A percentile compares a stretch with the other conserved stretches of the same genome.
Evolutionary conservation across 768 basidiomycete genomes (phyloP).

Genomic region (Amanita exitialis): DNA sequence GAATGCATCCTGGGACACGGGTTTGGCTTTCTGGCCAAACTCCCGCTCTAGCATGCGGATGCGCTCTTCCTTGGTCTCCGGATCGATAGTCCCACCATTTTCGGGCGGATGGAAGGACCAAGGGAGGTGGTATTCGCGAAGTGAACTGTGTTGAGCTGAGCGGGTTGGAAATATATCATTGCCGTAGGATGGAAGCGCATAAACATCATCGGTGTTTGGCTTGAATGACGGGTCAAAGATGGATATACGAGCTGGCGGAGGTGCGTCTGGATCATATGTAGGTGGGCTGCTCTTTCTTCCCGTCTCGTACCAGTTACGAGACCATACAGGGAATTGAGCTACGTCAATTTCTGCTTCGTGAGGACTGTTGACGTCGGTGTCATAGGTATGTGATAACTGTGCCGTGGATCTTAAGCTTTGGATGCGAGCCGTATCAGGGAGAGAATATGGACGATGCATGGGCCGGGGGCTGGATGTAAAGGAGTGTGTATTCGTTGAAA

Average conservation of each 20-base stretch:
- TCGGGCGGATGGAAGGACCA: conserved; percentile 43
- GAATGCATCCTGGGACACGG: conserved; percentile 17
- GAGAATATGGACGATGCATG: conserved; percentile 33
- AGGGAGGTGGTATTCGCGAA: conserved; percentile 19
- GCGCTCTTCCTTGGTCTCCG: conserved; percentile 54
- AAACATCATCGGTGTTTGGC: conserved; percentile 12
- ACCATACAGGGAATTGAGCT: conserved; percentile 54
- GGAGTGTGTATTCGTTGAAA: conserved; percentile 26
- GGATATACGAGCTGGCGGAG: conserved; percentile 10
- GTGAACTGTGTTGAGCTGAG: conserved; percentile 5
- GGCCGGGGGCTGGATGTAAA: conserved; percentile 16
- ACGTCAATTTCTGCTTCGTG: conserved; percentile 43
- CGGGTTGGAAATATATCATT: conserved; percentile 1
- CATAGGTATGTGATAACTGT: conserved; percentile 9
- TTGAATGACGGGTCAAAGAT: conserved; percentile 23
- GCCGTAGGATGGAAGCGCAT: conserved; percentile 8
- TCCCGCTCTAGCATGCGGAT: conserved; percentile 64
- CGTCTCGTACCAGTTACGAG: conserved; percentile 47
- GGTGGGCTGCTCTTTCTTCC: conserved; percentile 11
- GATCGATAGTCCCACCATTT: conserved; percentile 30
- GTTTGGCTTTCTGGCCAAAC: conserved; percentile 36
- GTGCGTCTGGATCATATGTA: conserved; percentile 16
- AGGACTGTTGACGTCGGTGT: conserved; percentile 7
- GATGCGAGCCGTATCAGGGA: conserved; percentile 29
- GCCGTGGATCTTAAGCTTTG: conserved; percentile 15